Evolutionary conservation across 1,139 yeast species (phyloP).

Genomic region (Saccharomyces uvarum): DNA sequence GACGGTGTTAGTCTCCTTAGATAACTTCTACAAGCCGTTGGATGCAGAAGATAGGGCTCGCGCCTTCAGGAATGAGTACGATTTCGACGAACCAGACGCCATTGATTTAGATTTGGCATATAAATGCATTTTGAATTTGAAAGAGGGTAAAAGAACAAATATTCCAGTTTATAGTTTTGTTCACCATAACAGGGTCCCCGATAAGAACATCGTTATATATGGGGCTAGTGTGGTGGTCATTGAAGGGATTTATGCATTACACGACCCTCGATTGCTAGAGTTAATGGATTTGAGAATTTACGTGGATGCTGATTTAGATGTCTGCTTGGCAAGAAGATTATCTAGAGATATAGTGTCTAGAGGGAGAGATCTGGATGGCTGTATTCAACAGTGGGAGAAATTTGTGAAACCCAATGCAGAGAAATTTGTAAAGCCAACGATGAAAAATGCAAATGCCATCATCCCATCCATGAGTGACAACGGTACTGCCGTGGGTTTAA

Average conservation of each 20-base stretch:
- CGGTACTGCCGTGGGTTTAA: conserved; percentile 64
- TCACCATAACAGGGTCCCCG: conserved; percentile 60
- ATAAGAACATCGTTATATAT: conserved; percentile 64
- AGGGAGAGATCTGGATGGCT: conserved; percentile 76
- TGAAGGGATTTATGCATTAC: conserved; percentile 84
- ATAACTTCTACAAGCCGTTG: conserved; percentile 80
- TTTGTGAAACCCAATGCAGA: conserved; percentile 93
- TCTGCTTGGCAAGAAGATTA: conserved; percentile 81
- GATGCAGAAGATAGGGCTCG: conserved; percentile 47
- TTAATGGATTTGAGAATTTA: conserved; percentile 81
- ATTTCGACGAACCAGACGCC: conserved; percentile 80
- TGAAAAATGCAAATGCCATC: conserved; percentile 73
- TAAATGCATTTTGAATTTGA: conserved; percentile 55
- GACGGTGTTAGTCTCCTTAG: conserved; percentile 88
- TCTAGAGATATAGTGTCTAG: conserved; percentile 79
- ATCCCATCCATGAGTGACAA: conserved; percentile 88
- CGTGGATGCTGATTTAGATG: conserved; percentile 89
- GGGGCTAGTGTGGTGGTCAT: conserved; percentile 91
- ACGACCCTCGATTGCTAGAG: conserved; percentile 59
- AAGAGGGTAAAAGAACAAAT: conserved; percentile 52
- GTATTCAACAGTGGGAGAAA: conserved; percentile 79
- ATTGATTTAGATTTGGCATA: conserved; percentile 69
- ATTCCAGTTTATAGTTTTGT: conserved; percentile 84
- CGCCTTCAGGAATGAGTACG: conserved; percentile 66
- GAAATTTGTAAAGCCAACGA: conserved; percentile 65